These are phyloP conservation scores for Triticum timopheevii DNA, from an alignment of 176 grass and related monocot genomes.

Conservation along the genomic window DNA sequence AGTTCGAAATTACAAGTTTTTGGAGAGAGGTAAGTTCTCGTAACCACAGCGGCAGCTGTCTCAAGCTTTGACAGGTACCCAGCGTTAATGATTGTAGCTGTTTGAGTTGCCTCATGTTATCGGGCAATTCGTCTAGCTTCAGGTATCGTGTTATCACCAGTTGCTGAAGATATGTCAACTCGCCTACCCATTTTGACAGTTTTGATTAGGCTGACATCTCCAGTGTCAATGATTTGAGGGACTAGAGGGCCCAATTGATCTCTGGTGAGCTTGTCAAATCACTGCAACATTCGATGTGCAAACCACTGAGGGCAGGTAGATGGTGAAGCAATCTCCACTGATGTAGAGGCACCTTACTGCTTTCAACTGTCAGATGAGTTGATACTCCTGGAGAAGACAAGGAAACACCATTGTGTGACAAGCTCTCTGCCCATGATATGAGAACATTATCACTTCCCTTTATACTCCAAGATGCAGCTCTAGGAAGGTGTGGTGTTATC, in stretches of 20 bases:
- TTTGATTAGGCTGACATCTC: too few species aligned
- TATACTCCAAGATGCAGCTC: not conserved
- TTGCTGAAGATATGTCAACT: too few species aligned
- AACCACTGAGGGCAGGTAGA: not conserved
- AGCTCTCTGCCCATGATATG: not conserved
- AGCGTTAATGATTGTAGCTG: too few species aligned
- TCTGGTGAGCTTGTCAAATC: not conserved
- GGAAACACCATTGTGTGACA: not conserved
- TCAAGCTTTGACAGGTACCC: not conserved
- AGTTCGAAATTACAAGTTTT: not conserved
- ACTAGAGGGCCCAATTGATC: not conserved
- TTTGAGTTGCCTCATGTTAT: too few species aligned
- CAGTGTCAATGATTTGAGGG: not conserved
- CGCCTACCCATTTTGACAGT: too few species aligned
- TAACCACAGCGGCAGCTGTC: not conserved
- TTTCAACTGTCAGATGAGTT: not conserved
- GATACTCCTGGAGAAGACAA: not conserved
- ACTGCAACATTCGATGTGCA: not conserved
- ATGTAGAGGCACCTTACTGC: not conserved
- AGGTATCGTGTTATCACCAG: too few species aligned
- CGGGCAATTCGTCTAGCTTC: too few species aligned
- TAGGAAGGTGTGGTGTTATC: not conserved
- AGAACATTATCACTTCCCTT: not conserved
- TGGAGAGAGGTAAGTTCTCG: not conserved
- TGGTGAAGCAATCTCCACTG: slow-evolving; percentile 19